Conservation (phyloP, 108 stramenopile species). For the Aurantiochytrium sp. region DNA sequence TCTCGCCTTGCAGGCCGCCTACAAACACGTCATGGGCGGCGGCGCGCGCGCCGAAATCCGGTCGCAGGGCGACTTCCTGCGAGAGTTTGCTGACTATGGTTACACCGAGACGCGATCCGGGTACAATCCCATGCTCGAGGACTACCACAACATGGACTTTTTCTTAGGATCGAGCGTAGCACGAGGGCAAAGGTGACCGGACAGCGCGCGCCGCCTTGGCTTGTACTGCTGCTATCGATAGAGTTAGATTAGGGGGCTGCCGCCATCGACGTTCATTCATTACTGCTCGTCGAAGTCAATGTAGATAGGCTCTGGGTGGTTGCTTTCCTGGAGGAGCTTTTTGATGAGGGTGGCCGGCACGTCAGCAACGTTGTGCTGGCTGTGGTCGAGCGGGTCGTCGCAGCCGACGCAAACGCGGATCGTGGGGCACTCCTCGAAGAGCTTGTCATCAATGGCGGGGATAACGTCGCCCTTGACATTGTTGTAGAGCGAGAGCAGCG, state of each 20-base stretch:
- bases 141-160: slow-evolving; percentile 7
- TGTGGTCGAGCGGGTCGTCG: slow-evolving; percentile 15
- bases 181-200: too few relatives aligned
- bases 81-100: not conserved
- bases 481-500: slow-evolving; percentile 13
- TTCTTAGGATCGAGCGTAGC: not conserved
- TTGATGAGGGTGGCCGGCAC: slow-evolving; percentile 5
- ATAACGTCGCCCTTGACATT: not conserved
- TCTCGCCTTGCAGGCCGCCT: not conserved
- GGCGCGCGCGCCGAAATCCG: not conserved
- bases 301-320: not conserved
- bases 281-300: not conserved
- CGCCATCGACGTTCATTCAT: too few relatives aligned
- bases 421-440: not conserved
- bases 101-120: not conserved
- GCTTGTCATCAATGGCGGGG: not conserved
- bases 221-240: too few relatives aligned
- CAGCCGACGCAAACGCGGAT: slow-evolving; percentile 22
- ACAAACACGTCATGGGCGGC: not conserved
- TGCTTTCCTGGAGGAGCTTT: not conserved
- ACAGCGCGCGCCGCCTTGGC: too few relatives aligned
- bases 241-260: too few relatives aligned
- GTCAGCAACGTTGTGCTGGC: not conserved
- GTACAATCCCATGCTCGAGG: slow-evolving; percentile 26
- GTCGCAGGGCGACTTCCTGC: not conserved